Percentiles rank a stretch among this genome's conserved stretches.
These are phyloP conservation scores for Balamuthia mandrillaris DNA, from an alignment of 208 protist species.

Conservation along the genomic window DNA sequence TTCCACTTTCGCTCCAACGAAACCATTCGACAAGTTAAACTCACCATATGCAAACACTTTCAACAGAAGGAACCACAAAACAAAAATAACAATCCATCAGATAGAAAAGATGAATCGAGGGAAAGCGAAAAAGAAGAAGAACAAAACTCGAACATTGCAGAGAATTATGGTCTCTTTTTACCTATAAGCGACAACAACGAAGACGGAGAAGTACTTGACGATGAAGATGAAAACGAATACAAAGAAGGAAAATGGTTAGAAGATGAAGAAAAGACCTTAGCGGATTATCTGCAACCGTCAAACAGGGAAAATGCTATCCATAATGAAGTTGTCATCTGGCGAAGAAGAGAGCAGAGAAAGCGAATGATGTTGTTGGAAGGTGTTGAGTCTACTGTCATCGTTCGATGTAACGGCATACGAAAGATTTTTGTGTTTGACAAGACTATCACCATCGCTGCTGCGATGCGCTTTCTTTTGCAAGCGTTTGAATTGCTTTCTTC, in stretches of 20 bases:
- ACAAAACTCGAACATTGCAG: background rate
- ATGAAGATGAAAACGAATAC: background rate
- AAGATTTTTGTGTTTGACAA: background rate
- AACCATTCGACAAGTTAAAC: background rate
- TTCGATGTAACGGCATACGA: background rate
- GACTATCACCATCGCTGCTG: background rate
- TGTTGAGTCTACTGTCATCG: background rate
- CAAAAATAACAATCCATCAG: background rate
- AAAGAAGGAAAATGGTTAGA: background rate
- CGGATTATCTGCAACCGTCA: background rate
- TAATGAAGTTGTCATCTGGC: conserved; percentile 7
- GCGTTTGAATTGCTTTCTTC: no score
- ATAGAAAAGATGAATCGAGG: background rate
- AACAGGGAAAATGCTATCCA: background rate
- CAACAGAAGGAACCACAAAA: background rate
- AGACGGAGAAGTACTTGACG: background rate
- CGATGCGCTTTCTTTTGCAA: no score
- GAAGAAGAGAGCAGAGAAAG: background rate
- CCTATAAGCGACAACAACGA: background rate
- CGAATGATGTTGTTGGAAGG: background rate
- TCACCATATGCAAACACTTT: background rate
- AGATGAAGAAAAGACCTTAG: background rate
- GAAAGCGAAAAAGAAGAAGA: background rate
- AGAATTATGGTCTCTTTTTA: background rate
- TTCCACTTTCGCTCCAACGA: background rate